Conservation (phyloP, 331 rosid genomes). For the Cydonia oblonga region DNA sequence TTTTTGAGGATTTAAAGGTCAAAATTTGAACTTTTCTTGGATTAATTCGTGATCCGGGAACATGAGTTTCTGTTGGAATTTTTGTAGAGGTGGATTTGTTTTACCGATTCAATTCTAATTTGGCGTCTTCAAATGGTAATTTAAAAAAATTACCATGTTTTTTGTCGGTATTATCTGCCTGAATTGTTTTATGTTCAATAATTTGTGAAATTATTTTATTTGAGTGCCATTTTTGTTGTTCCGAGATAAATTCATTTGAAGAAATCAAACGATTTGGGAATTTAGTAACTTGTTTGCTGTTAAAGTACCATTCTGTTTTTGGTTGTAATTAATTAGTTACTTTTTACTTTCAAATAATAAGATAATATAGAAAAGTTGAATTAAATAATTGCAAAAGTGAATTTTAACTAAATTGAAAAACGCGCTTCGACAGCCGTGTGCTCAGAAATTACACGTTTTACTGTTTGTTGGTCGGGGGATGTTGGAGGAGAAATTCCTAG, state of each 20-base stretch:
- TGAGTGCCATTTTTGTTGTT: background rate
- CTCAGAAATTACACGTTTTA: background rate
- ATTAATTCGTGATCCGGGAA: background rate
- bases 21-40: background rate
- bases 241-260: background rate
- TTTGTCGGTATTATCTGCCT: background rate
- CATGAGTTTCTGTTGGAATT: constrained; percentile 8
- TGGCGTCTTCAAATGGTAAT: constrained; percentile 11
- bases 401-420: background rate
- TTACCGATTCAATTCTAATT: constrained; percentile 1
- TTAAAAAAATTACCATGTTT: background rate
- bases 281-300: background rate
- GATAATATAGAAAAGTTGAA: background rate
- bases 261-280: background rate
- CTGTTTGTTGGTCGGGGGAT: background rate
- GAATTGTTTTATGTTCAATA: background rate
- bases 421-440: background rate
- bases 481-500: background rate
- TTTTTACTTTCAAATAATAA: background rate
- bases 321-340: background rate
- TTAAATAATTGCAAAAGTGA: background rate
- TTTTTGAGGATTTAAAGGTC: background rate
- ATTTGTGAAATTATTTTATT: background rate
- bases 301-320: background rate
- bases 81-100: background rate